phyloP scores from a whole-genome alignment of 441 rosid species.

The Corymbia citriodora region DNA sequence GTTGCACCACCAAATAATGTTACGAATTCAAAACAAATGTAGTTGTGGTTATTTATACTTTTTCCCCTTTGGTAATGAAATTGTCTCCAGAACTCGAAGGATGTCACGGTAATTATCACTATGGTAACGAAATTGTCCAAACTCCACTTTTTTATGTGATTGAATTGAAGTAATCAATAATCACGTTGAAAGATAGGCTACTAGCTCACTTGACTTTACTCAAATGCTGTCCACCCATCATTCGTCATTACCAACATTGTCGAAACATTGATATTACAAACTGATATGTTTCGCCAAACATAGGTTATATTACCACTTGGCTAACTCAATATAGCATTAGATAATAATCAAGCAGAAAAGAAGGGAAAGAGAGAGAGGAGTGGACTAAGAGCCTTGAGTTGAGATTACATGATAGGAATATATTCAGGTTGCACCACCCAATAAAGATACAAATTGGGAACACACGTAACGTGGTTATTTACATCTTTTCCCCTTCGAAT shows the following conservation, averaged over 20 bases:
- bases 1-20: neutral
- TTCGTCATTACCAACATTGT: neutral
- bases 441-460: neutral
- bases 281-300: neutral
- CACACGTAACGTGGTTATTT: neutral
- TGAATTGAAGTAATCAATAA: no score
- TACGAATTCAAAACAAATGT: neutral
- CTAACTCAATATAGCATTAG: neutral
- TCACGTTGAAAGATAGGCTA: no score
- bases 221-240: neutral
- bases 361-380: neutral
- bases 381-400: neutral
- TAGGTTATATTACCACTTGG: neutral
- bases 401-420: neutral
- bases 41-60: neutral
- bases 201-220: neutral
- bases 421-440: neutral
- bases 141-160: neutral
- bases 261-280: neutral
- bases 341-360: neutral
- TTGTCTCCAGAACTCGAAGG: no score
- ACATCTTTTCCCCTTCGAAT: no score
- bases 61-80: no score
- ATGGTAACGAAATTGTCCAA: neutral
- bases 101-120: no score